These are phyloP conservation scores for Glarea lozoyensis DNA, from an alignment of 495 filamentous ascomycete genomes.

Conservation along the genomic window DNA sequence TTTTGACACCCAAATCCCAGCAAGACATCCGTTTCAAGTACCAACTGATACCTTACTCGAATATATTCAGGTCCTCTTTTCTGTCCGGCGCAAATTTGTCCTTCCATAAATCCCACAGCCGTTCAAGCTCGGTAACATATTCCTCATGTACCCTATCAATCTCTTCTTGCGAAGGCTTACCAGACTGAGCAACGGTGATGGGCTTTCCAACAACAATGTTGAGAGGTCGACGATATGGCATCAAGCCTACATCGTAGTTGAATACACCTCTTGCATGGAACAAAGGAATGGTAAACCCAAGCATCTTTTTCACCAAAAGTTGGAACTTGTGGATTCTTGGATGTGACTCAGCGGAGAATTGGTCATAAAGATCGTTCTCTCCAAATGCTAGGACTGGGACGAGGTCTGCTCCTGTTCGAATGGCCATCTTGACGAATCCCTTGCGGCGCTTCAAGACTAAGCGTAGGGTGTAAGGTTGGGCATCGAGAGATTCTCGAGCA, in stretches of 20 bases:
- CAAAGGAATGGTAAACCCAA: constrained; percentile 90
- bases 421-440: constrained; percentile 88
- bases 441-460: constrained; percentile 76
- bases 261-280: constrained; percentile 89
- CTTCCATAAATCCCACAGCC: constrained; percentile 83
- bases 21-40: background rate
- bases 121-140: constrained; percentile 71
- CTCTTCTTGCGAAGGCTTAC: constrained; percentile 58
- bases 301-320: constrained; percentile 65
- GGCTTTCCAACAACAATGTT: constrained; percentile 84
- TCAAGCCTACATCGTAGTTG: constrained; percentile 92
- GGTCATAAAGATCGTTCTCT: constrained; percentile 93
- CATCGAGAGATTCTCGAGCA: constrained; percentile 82
- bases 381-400: constrained; percentile 90
- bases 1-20: background rate
- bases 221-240: constrained; percentile 83
- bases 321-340: constrained; percentile 69
- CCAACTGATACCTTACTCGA: constrained; percentile 55
- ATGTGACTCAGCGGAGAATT: constrained; percentile 60
- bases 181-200: constrained; percentile 51
- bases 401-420: constrained; percentile 81
- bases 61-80: constrained; percentile 65
- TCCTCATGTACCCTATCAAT: constrained; percentile 68
- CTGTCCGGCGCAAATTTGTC: constrained; percentile 71
- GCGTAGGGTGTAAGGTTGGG: constrained; percentile 61